Evolutionary conservation across 2,329 filamentous ascomycete species (phyloP), one percentile per base, ranked within the genome.

Genomic region (Colletotrichum chlorophyti): DNA sequence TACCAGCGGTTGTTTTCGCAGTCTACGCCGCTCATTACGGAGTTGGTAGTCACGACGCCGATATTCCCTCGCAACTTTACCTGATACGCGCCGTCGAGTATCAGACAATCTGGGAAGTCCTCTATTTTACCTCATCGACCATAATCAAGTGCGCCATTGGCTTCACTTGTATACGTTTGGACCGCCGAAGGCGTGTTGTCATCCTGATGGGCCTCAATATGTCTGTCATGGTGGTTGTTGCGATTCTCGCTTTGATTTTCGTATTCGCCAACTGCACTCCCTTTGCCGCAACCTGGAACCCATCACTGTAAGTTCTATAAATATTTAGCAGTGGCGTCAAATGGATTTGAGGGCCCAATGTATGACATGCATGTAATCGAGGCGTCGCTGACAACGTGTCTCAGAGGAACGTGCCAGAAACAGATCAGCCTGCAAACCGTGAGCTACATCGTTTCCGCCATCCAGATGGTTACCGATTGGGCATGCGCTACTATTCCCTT

Each of bases 401-500:
- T 41, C 19, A 52, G 53, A n/a, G 53, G 53, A 51, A 43, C 29
- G 14, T 57, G 53, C 2, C 46, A 57, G 24, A 51, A 43, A 19
- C 24, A 23, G 6, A 57, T 57, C 31, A 51, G 53, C 15, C 14
- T 57, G 37, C 46, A 57, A 31, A 51, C 46, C 14, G 53, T 66
- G 31, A 65, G 65, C 40, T 63, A 63, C 21, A 48, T 61, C 21
- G 64, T 63, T 4, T 64, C 68, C 0, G 52, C 61, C 3, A 61
- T 67, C 5, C 65, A 66, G 14, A 65, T 66, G 4, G 49, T 64
- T 1, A 61, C 65, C 0, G 70, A 71, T 32, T 70, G 69, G 68
- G 57, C 63, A 1, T 70, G 65, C 23, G 69, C 67, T 10, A 66
- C 64, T 6, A 65, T 65, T 3, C 70, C 70, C 0, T 69, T 70